A percentile compares a stretch with the other conserved stretches of the same genome.
These are phyloP conservation scores for Phytophthora citricola DNA, from an alignment of 352 stramenopile species.

Conservation along the genomic window DNA sequence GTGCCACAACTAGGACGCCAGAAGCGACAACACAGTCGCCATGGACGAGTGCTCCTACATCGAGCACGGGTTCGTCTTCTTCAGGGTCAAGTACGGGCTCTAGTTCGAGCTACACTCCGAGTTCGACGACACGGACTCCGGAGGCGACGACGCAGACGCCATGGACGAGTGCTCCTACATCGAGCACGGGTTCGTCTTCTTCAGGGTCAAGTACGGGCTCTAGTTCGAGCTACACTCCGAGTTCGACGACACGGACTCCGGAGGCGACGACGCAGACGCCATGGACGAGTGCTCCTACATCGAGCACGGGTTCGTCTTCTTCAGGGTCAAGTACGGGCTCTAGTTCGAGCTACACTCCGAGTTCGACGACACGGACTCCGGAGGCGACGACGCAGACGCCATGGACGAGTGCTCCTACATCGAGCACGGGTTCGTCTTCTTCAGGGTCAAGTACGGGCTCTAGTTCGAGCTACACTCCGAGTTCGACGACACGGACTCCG, in stretches of 20 bases:
- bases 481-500: slow-evolving; percentile 6
- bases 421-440: not conserved
- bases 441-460: not conserved
- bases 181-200: not conserved
- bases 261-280: slow-evolving; percentile 10
- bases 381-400: slow-evolving; percentile 10
- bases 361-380: slow-evolving; percentile 4
- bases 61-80: not conserved
- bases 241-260: slow-evolving; percentile 4
- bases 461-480: slow-evolving; percentile 6
- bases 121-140: slow-evolving; percentile 4
- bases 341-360: slow-evolving; percentile 6
- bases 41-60: not conserved
- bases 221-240: slow-evolving; percentile 6
- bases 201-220: not conserved
- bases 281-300: not conserved
- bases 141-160: slow-evolving; percentile 10
- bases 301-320: not conserved
- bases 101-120: slow-evolving; percentile 6
- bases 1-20: slow-evolving; percentile 7
- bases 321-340: not conserved
- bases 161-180: not conserved
- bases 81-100: not conserved
- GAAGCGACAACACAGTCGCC: slow-evolving; percentile 10
- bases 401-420: not conserved